These are phyloP conservation scores for Saccharomyces hybrid DNA, from an alignment of 1,139 yeast genomes.

Conservation along the genomic window DNA sequence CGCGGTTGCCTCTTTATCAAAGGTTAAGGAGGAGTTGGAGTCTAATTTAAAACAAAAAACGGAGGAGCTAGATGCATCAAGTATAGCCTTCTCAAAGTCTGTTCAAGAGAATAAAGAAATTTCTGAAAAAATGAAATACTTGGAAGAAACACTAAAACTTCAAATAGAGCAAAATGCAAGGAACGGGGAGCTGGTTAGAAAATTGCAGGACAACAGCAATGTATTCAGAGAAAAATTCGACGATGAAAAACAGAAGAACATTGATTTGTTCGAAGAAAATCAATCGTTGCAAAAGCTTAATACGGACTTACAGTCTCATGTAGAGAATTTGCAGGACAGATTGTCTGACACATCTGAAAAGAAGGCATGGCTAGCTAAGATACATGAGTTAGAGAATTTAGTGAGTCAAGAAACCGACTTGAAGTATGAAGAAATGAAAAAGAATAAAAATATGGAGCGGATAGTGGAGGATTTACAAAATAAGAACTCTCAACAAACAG, in stretches of 20 bases:
- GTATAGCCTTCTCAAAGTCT: slow-evolving; percentile 41
- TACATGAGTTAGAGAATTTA: slow-evolving; percentile 31
- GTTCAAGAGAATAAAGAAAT: slow-evolving; percentile 39
- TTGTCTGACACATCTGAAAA: slow-evolving; percentile 36
- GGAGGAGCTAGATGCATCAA: slow-evolving; percentile 39
- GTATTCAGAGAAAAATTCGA: slow-evolving; percentile 25
- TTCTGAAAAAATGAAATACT: slow-evolving; percentile 24
- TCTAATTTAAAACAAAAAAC: slow-evolving; percentile 44
- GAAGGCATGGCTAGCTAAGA: slow-evolving; percentile 34
- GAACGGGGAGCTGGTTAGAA: slow-evolving; percentile 34
- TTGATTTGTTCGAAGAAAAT: slow-evolving; percentile 34
- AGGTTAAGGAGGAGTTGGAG: slow-evolving; percentile 45
- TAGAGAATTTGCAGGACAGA: slow-evolving; percentile 33
- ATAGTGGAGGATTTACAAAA: slow-evolving; percentile 30
- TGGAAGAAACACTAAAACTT: slow-evolving; percentile 30
- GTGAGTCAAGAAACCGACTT: slow-evolving; percentile 30
- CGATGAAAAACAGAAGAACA: slow-evolving; percentile 34
- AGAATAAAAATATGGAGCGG: slow-evolving; percentile 34
- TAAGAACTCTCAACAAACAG: slow-evolving; percentile 21
- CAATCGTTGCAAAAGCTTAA: slow-evolving; percentile 30
- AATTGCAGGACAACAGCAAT: slow-evolving; percentile 30
- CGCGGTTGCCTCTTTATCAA: slow-evolving; percentile 21
- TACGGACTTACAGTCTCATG: slow-evolving; percentile 32
- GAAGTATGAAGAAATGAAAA: slow-evolving; percentile 34
- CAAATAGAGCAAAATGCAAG: slow-evolving; percentile 29